Evolutionary conservation across 2,329 filamentous ascomycete genomes (phyloP).

Genomic region (Colletotrichum kahawae): DNA sequence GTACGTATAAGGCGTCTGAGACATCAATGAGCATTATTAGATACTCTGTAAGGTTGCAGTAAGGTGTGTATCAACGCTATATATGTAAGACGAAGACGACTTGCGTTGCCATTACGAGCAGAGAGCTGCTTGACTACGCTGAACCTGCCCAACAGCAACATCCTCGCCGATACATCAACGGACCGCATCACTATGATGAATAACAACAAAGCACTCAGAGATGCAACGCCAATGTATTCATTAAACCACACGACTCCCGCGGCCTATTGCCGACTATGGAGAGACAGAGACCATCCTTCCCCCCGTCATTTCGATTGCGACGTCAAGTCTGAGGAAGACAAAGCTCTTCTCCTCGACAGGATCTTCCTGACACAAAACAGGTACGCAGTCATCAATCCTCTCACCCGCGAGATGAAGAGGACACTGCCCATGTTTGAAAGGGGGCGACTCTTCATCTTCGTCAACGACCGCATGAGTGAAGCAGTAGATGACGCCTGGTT

Average conservation of each 20-base stretch:
- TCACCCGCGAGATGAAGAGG: background rate
- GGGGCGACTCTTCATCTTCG: background rate
- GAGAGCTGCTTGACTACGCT: background rate
- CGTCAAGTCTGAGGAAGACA: background rate
- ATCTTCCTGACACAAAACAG: background rate
- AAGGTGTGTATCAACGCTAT: background rate
- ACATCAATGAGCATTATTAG: fast-evolving
- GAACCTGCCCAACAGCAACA: background rate
- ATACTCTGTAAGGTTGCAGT: background rate
- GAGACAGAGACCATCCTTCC: background rate
- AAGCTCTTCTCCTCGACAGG: background rate
- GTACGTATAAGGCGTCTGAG: background rate
- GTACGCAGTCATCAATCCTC: background rate
- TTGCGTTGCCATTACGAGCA: background rate
- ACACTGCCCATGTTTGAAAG: background rate
- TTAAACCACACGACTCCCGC: background rate
- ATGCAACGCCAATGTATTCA: background rate
- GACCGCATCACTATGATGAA: background rate
- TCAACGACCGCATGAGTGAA: background rate
- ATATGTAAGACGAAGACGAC: background rate
- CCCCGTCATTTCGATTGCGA: background rate
- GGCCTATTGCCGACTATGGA: background rate
- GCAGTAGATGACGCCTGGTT: background rate
- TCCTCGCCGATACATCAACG: background rate
- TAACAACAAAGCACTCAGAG: background rate